phyloP scores from a whole-genome alignment of 1,139 yeast genomes.

The Suhomyces taliae region DNA sequence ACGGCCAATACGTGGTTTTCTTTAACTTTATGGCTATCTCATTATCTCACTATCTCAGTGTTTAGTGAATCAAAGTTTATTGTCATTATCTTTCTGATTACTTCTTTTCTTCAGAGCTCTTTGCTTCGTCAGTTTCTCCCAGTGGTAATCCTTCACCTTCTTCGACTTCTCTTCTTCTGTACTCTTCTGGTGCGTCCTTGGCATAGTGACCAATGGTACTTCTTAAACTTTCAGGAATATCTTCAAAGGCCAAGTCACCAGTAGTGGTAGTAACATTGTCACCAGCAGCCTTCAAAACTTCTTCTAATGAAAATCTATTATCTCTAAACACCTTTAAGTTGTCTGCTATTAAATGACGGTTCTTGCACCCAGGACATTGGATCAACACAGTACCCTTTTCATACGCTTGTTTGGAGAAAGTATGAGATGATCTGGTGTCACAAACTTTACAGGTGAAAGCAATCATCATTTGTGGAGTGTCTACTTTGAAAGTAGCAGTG shows the following conservation, averaged over 20 bases:
- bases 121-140: conserved; percentile 1
- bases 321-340: conserved; percentile 84
- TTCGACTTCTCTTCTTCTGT: conserved; percentile 17
- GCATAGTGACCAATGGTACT: conserved; percentile 61
- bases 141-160: conserved; percentile 11
- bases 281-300: conserved; percentile 75
- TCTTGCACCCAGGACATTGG: conserved; percentile 89
- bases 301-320: conserved; percentile 70
- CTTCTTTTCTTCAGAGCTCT: background rate
- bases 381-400: conserved; percentile 82
- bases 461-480: conserved; percentile 76
- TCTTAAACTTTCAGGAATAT: conserved; percentile 66
- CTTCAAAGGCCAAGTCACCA: conserved; percentile 68
- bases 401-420: conserved; percentile 89
- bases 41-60: background rate
- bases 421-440: conserved; percentile 78
- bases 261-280: conserved; percentile 64
- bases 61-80: background rate
- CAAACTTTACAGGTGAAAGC: conserved; percentile 94
- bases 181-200: conserved; percentile 56
- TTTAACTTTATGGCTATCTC: too few relatives aligned
- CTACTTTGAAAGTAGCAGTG: conserved; percentile 37
- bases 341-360: conserved; percentile 89
- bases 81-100: background rate
- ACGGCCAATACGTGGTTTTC: too few relatives aligned